These are phyloP conservation scores for Manihot esculenta DNA, from an alignment of 441 rosid genomes.

Conservation along the genomic window DNA sequence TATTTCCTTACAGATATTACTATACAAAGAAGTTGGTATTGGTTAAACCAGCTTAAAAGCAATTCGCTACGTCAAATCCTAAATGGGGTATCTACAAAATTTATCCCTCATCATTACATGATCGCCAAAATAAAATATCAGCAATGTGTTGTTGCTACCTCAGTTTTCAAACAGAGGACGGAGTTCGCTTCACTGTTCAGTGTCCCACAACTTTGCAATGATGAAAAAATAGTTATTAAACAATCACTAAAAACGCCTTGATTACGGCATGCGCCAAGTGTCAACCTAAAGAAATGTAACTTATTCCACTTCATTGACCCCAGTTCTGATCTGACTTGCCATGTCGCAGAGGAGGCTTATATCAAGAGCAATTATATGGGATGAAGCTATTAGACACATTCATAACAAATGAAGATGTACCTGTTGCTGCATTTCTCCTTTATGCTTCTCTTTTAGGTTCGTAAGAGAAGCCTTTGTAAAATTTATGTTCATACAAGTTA, in stretches of 20 bases:
- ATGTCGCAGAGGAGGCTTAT: too few species aligned
- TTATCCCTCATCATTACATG: background rate
- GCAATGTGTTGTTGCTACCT: background rate
- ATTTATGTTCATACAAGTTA: too few species aligned
- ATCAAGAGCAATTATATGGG: too few species aligned
- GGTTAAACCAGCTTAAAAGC: slow-evolving; percentile 11
- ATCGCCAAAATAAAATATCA: background rate
- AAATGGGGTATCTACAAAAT: background rate
- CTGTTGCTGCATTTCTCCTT: too few species aligned
- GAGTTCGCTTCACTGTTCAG: slow-evolving; percentile 24
- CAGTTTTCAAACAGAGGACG: background rate
- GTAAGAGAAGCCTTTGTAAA: too few species aligned
- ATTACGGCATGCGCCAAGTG: too few species aligned
- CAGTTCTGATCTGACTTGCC: too few species aligned
- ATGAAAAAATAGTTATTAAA: slow-evolving; percentile 46
- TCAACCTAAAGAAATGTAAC: too few species aligned
- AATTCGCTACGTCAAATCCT: background rate
- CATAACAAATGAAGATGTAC: slow-evolving; percentile 9
- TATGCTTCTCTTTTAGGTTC: too few species aligned
- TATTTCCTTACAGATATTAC: background rate
- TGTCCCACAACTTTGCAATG: slow-evolving; percentile 43
- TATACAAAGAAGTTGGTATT: slow-evolving; percentile 1
- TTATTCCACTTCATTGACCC: too few species aligned
- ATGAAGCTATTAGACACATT: slow-evolving; percentile 28
- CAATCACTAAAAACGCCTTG: slow-evolving; percentile 20